phyloP scores from a whole-genome alignment of 768 basidiomycete genomes.

The Russula ochroleuca region DNA sequence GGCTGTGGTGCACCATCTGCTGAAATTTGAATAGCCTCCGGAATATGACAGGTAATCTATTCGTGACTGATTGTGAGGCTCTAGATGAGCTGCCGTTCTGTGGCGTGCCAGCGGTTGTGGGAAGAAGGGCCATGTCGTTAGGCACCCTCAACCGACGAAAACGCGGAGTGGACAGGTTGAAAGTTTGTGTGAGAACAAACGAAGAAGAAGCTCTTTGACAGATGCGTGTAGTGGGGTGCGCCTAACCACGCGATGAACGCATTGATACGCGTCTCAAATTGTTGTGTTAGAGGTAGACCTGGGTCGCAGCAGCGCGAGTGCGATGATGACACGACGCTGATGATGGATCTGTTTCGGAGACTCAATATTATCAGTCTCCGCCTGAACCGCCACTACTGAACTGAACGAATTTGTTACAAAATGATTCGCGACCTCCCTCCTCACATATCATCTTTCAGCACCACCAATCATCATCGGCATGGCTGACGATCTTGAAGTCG shows the following conservation, averaged over 20 bases:
- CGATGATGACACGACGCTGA: neutral
- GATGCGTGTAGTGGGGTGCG: neutral
- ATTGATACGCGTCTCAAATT: slow-evolving; percentile 9
- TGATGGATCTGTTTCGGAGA: slow-evolving; percentile 15
- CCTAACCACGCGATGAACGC: slow-evolving; percentile 9
- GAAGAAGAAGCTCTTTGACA: slow-evolving; percentile 4
- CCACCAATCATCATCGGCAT: slow-evolving; percentile 36
- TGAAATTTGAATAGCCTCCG: slow-evolving; percentile 74
- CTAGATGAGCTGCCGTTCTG: slow-evolving; percentile 24
- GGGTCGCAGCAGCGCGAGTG: neutral
- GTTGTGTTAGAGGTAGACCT: neutral
- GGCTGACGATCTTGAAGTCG: slow-evolving; percentile 66
- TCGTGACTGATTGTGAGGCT: slow-evolving; percentile 36
- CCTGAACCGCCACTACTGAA: neutral
- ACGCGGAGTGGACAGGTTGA: slow-evolving; percentile 27
- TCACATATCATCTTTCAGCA: slow-evolving; percentile 25
- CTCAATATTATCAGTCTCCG: slow-evolving; percentile 8
- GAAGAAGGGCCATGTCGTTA: slow-evolving; percentile 31
- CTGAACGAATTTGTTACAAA: neutral
- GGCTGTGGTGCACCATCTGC: slow-evolving; percentile 62
- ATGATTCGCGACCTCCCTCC: slow-evolving; percentile 2
- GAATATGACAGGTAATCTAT: slow-evolving; percentile 75
- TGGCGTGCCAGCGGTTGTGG: slow-evolving; percentile 28
- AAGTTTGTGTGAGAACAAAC: neutral
- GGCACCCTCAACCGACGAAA: slow-evolving; percentile 27